These are phyloP conservation scores for Brasilioporus rufonigricans DNA, from an alignment of 768 basidiomycete genomes.

Conservation along the genomic window DNA sequence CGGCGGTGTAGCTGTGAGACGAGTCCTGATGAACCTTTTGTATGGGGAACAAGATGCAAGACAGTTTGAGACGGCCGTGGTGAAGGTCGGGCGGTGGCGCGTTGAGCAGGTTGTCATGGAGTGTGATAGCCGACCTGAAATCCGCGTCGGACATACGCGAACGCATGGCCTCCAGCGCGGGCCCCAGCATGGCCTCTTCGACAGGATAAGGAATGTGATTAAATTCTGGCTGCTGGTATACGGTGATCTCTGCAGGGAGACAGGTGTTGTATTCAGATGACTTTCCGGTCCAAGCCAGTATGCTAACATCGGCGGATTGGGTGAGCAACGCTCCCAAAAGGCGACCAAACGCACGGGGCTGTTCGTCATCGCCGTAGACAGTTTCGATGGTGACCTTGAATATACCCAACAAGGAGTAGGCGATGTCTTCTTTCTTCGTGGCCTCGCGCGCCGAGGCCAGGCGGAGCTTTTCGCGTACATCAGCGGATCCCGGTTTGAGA, in stretches of 20 bases:
- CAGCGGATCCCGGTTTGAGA: constrained; percentile 7
- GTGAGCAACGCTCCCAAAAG: neutral
- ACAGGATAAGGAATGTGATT: neutral
- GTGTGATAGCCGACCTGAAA: neutral
- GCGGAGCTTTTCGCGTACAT: constrained; percentile 17
- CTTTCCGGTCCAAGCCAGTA: neutral
- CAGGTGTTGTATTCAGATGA: neutral
- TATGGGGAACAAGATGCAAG: constrained; percentile 10
- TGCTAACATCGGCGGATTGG: neutral
- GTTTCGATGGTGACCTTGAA: neutral
- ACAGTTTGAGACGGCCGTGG: constrained; percentile 12
- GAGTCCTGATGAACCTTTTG: neutral
- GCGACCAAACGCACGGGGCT: neutral
- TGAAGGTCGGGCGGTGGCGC: constrained; percentile 1
- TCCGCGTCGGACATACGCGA: neutral
- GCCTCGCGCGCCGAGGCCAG: constrained; percentile 14
- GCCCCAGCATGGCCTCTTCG: neutral
- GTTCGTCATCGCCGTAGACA: neutral
- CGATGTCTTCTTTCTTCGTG: neutral
- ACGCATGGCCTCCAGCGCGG: neutral
- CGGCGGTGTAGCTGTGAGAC: neutral
- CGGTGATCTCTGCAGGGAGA: neutral
- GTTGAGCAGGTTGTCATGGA: constrained; percentile 7
- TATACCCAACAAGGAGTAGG: neutral
- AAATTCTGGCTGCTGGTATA: neutral